Evolutionary conservation across 2,329 filamentous ascomycete genomes (phyloP), one percentile per base, ranked within the genome.

Genomic region (Stenocarpella maydis): DNA sequence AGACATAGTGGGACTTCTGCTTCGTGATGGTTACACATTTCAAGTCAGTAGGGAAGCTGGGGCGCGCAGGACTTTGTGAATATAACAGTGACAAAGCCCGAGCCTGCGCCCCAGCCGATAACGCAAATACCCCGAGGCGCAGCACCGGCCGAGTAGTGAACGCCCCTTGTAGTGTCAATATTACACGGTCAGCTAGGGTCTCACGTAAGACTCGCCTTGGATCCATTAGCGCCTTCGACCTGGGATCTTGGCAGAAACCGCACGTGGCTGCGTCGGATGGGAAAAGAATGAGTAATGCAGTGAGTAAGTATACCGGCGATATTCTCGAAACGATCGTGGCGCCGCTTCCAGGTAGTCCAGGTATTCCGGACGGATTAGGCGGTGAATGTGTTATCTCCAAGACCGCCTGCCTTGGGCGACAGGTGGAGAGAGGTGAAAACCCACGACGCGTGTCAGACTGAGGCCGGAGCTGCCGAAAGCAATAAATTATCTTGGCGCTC

Each of bases 141-240:
- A 65, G 50, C 26, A 47, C n/a, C 15, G 55, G 39, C 26, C n/a
- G 55, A 50, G 26, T 31, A 43, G 17, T 39, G 24, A 21, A 21
- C 24, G 39, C 58, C 58, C 7, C 21, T 45, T 4, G 10, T 21
- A 31, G 19, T 31, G 24, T 26, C 54, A 43, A 43, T 43, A 58
- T 37, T 43, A 58, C 34, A 31, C 34, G 31, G 31, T 9, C 9
- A n/a, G 15, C 9, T 43, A 17, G 14, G 47, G 37, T 52, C 67
- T 69, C 58, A 69, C 58, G 49, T 69, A 50, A 69, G 67, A 55
- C 28, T 52, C 21, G 49, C n/a, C 26, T 15, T 34, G 49, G 5
- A n/a, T 61, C 9, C n/a, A n/a, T n/a, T 31, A 61, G 39, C 39
- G 26, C 39, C 41, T 61, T 61, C 39, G 5, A 34, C 19, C 41